Base-by-base conservation (phyloP, 2,329 filamentous ascomycete genomes). In the Elsinoe arachidis region DNA sequence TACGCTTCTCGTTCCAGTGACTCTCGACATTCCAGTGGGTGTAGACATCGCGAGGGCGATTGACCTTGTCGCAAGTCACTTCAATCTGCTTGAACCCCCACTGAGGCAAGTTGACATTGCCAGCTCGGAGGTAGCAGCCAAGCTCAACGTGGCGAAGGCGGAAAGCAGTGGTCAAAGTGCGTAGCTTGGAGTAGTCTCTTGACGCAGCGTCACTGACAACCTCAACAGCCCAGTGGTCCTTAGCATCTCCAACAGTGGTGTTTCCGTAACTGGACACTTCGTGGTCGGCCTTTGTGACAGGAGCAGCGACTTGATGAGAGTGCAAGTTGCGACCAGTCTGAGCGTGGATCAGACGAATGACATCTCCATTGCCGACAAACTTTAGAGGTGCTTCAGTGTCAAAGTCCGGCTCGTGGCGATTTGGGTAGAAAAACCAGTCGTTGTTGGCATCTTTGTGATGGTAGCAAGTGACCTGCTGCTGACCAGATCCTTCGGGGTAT, bases 71-170 rank as follows among this genome's bases (percentile, higher is more conserved):
- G 74, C 93, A 99, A 23, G 90, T 95, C 35, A 93, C 91, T 76
- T 99, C 93, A 63, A 99, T 97, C 75, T 99, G 93, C 78, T 97
- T 96, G 80, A 99, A 99, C 70, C 93, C 93, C 93, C 93, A 99
- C 71, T 97, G 93, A 54, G 93, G 93, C 62, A 99, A 80, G 74
- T 97, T 99, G 66, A 90, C 87, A 67, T 95, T 99, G 65, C 91
- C 92, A 59, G 93, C 95, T 62, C 91, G 87, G 53, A 99, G 83
- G 70, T 99, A 99, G 74, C 93, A 99, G 64, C 88, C 88, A 57
- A 97, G 79, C 57, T 84, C 79, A 41, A 82, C 78, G 70, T 99
- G 90, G 72, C 80, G 89, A 58, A 99, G 78, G 62, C 95, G 85
- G 81, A 99, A 96, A 10, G 88, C 83, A 5, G 92, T 96, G 6